phyloP scores from a whole-genome alignment of 148 eudicot genomes.

The Heliosperma pusillum region DNA sequence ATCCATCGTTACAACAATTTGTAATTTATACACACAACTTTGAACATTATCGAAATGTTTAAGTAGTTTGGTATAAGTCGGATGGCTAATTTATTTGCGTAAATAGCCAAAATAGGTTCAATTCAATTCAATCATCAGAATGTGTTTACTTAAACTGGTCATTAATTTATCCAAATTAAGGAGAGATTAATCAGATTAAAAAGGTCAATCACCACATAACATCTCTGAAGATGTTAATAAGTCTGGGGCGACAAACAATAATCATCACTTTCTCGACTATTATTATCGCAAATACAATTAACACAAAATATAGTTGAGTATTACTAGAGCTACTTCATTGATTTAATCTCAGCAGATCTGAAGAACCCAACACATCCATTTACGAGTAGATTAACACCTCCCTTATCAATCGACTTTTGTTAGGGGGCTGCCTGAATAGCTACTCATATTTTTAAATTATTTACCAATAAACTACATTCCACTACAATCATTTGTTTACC shows the following conservation, averaged over 20 bases:
- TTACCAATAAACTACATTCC: no score
- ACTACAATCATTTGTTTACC: no score
- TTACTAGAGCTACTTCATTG: conserved; percentile 31
- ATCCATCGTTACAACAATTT: no score
- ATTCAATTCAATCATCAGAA: no score
- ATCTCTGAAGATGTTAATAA: conserved; percentile 1
- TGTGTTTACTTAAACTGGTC: no score
- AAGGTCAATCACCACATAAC: conserved; percentile 17
- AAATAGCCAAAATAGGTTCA: no score
- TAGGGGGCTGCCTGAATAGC: conserved; percentile 35
- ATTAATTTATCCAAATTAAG: no score
- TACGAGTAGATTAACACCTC: conserved; percentile 36
- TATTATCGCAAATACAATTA: no score
- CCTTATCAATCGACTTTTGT: conserved; percentile 21
- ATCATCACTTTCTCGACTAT: neutral
- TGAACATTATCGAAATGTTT: no score
- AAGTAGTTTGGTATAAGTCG: no score
- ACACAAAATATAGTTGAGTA: conserved; percentile 16
- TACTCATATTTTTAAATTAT: neutral
- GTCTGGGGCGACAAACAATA: conserved; percentile 14
- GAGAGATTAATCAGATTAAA: conserved; percentile 2
- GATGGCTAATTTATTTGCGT: no score
- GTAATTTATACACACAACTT: no score
- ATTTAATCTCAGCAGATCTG: conserved; percentile 28
- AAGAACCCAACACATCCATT: conserved; percentile 25